Percentiles rank a stretch among this genome's conserved stretches.
phyloP scores from a whole-genome alignment of 2,329 filamentous ascomycete species.

The Phyllosticta citriasiana region DNA sequence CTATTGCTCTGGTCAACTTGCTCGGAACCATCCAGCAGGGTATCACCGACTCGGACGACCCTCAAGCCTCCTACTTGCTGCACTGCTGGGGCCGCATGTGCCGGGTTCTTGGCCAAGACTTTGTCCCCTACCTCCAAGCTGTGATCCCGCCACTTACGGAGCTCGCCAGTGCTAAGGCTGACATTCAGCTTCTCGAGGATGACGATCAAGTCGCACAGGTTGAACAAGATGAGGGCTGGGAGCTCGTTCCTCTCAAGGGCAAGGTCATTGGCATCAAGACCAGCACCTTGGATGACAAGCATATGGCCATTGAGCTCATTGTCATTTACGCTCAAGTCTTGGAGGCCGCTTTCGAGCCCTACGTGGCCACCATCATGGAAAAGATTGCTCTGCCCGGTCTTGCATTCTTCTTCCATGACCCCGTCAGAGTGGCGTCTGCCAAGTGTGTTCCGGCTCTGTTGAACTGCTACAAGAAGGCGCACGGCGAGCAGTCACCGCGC shows the following conservation, averaged over 20 bases:
- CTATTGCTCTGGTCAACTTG: slow-evolving; percentile 75
- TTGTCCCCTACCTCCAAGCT: slow-evolving; percentile 80
- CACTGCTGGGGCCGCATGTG: slow-evolving; percentile 99
- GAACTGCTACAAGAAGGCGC: slow-evolving; percentile 87
- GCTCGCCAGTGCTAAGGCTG: slow-evolving; percentile 87
- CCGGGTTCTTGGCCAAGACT: slow-evolving; percentile 80
- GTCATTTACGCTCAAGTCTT: slow-evolving; percentile 95
- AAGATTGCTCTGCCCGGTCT: slow-evolving; percentile 90
- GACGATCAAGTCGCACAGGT: slow-evolving; percentile 89
- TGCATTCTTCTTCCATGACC: slow-evolving; percentile 98
- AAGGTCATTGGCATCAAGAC: slow-evolving; percentile 99
- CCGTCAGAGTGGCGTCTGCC: slow-evolving; percentile 86
- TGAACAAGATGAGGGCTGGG: slow-evolving; percentile 94
- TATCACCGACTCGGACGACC: slow-evolving; percentile 85
- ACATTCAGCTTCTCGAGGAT: slow-evolving; percentile 91
- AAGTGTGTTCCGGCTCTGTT: slow-evolving; percentile 90
- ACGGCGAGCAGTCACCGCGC: slow-evolving; percentile 69
- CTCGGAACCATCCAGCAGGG: slow-evolving; percentile 71
- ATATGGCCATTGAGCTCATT: slow-evolving; percentile 97
- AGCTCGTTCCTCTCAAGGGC: slow-evolving; percentile 89
- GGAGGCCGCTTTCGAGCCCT: slow-evolving; percentile 85
- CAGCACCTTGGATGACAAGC: slow-evolving; percentile 93
- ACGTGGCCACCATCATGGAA: slow-evolving; percentile 88
- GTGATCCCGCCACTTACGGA: slow-evolving; percentile 93
- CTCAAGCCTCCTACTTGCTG: slow-evolving; percentile 91